Conservation (phyloP, 2,329 filamentous ascomycete species). For the Cercospora sp. region DNA sequence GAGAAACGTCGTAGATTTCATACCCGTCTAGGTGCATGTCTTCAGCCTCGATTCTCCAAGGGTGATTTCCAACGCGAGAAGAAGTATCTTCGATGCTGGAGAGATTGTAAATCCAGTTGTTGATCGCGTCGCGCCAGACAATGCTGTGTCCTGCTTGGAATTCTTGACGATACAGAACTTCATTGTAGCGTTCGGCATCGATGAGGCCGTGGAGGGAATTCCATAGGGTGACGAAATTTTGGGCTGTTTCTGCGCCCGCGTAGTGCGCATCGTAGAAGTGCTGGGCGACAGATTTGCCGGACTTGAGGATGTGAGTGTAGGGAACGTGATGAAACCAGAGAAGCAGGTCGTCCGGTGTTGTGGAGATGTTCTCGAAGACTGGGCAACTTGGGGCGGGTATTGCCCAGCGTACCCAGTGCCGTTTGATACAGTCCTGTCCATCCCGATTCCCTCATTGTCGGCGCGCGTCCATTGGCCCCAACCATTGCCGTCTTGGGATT, state of each 20-base stretch:
- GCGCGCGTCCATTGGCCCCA: conserved; percentile 75
- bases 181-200: conserved; percentile 60
- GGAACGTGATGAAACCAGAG: conserved; percentile 75
- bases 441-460: conserved; percentile 60
- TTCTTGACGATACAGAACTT: conserved; percentile 59
- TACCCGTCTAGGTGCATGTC: conserved; percentile 64
- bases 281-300: conserved; percentile 67
- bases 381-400: conserved; percentile 63
- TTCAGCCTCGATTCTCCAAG: conserved; percentile 69
- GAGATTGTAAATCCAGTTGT: conserved; percentile 62
- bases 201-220: conserved; percentile 56
- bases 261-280: conserved; percentile 68
- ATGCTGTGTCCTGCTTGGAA: conserved; percentile 71
- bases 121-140: conserved; percentile 70
- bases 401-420: conserved; percentile 67
- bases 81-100: conserved; percentile 61
- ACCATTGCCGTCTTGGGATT: conserved; percentile 64
- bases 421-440: conserved; percentile 69
- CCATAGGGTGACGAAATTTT: conserved; percentile 60
- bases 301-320: conserved; percentile 63
- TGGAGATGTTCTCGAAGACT: conserved; percentile 60
- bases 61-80: conserved; percentile 61
- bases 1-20: conserved; percentile 53
- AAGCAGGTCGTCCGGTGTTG: conserved; percentile 67
- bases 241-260: conserved; percentile 59